Percentiles rank a stretch among this genome's conserved stretches.
Conservation (phyloP, 208 protist species). For the Sergeia podlipaevii region DNA sequence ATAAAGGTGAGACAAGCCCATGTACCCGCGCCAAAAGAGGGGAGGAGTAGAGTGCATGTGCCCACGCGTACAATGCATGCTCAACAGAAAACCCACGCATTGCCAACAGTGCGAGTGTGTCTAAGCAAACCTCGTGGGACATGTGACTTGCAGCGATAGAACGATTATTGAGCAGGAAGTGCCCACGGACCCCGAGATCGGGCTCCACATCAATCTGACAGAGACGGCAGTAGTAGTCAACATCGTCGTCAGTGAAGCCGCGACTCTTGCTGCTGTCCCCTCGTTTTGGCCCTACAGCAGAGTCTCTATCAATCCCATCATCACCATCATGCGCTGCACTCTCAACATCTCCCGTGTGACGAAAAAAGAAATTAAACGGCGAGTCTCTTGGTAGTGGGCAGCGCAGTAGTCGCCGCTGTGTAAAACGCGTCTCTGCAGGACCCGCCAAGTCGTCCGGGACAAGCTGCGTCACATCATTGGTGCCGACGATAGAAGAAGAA, state of each 20-base stretch:
- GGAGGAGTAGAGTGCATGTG: slow-evolving; percentile 44
- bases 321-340: too few relatives aligned
- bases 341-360: too few relatives aligned
- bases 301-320: too few relatives aligned
- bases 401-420: too few relatives aligned
- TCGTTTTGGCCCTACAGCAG: too few relatives aligned
- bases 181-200: slow-evolving; percentile 12
- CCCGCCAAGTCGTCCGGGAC: too few relatives aligned
- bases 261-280: too few relatives aligned
- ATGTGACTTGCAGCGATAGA: slow-evolving; percentile 49
- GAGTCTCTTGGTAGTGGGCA: too few relatives aligned
- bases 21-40: slow-evolving; percentile 48
- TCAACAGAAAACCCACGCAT: slow-evolving; percentile 78
- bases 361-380: too few relatives aligned
- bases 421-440: too few relatives aligned
- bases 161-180: slow-evolving; percentile 32
- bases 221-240: slow-evolving; percentile 49
- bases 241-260: slow-evolving; percentile 20
- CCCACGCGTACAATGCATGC: slow-evolving; percentile 57
- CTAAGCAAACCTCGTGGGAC: slow-evolving; percentile 65
- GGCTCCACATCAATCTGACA: slow-evolving; percentile 55
- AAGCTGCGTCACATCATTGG: too few relatives aligned
- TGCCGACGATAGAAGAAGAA: too few relatives aligned
- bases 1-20: slow-evolving; percentile 26
- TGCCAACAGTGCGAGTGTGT: slow-evolving; percentile 51